phyloP scores from a whole-genome alignment of 768 basidiomycete genomes.

The Phlebiopsis flavidoalba region DNA sequence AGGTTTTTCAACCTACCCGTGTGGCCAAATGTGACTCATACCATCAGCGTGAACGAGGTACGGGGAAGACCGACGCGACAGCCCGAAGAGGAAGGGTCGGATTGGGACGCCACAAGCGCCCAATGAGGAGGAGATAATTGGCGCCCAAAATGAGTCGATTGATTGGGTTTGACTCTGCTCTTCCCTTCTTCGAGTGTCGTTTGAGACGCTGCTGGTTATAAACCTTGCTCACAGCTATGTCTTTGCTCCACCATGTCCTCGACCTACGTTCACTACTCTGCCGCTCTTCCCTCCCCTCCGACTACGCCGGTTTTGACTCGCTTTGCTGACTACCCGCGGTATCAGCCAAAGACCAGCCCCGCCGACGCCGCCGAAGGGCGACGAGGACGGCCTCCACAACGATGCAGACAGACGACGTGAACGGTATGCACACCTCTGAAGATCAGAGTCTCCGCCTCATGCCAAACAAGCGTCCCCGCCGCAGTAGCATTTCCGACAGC shows the following conservation, averaged over 20 bases:
- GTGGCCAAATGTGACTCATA: no score
- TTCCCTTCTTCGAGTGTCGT: neutral
- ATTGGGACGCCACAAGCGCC: neutral
- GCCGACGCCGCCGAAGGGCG: slow-evolving; percentile 11
- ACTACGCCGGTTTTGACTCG: slow-evolving; percentile 60
- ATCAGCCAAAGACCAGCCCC: slow-evolving; percentile 14
- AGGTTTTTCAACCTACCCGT: no score
- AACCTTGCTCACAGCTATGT: neutral
- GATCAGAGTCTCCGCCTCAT: neutral
- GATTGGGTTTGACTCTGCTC: neutral
- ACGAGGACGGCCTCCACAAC: neutral
- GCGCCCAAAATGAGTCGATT: neutral
- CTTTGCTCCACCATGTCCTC: slow-evolving; percentile 23
- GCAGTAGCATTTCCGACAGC: slow-evolving; percentile 29
- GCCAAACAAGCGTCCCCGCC: slow-evolving; percentile 10
- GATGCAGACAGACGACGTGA: slow-evolving; percentile 6
- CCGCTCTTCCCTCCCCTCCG: slow-evolving; percentile 59
- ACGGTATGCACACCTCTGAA: slow-evolving; percentile 10
- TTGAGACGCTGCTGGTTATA: neutral
- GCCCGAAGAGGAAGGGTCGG: no score
- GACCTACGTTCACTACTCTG: slow-evolving; percentile 43
- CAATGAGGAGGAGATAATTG: neutral
- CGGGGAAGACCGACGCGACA: no score
- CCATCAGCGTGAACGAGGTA: no score
- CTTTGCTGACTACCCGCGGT: slow-evolving; percentile 32